phyloP scores from a whole-genome alignment of 148 eudicot genomes.

The Linanthus parryae region DNA sequence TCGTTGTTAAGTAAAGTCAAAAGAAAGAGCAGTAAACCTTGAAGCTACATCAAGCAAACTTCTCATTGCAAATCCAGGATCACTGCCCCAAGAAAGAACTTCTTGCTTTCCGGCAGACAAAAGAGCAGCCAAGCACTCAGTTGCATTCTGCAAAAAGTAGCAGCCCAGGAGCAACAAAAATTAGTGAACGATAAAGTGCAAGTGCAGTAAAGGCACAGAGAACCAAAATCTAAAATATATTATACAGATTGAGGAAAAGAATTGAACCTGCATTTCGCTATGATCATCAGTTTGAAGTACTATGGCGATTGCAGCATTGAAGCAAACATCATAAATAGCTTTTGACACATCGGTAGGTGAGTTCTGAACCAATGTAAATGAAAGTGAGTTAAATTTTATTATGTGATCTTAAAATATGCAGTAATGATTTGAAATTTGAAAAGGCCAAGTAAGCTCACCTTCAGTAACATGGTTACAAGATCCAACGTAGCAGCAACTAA shows the following conservation, averaged over 20 bases:
- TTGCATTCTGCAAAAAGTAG: constrained; percentile 59
- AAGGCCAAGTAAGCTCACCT: no score
- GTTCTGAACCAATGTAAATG: constrained; percentile 34
- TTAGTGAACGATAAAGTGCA: no score
- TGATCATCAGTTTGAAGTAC: constrained; percentile 82
- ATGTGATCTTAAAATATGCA: constrained; percentile 1
- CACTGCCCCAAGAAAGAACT: constrained; percentile 83
- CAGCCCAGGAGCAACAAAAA: constrained; percentile 13
- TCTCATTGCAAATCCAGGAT: constrained; percentile 88
- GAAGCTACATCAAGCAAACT: constrained; percentile 95
- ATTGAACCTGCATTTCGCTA: constrained; percentile 83
- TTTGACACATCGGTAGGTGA: constrained; percentile 65
- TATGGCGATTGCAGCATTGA: constrained; percentile 60
- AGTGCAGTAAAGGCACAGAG: no score
- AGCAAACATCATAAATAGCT: constrained; percentile 75
- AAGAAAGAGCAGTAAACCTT: no score
- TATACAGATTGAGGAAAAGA: constrained; percentile 1
- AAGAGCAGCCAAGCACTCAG: constrained; percentile 87
- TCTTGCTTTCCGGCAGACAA: constrained; percentile 75
- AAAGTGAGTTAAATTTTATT: neutral
- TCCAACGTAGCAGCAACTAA: constrained; percentile 67
- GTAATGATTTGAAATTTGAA: neutral
- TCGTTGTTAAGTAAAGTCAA: no score
- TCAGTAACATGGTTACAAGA: constrained; percentile 59
- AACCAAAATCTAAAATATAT: no score